Conservation (phyloP, 2,329 filamentous ascomycete genomes). For the Dactylellina drechsleri region DNA sequence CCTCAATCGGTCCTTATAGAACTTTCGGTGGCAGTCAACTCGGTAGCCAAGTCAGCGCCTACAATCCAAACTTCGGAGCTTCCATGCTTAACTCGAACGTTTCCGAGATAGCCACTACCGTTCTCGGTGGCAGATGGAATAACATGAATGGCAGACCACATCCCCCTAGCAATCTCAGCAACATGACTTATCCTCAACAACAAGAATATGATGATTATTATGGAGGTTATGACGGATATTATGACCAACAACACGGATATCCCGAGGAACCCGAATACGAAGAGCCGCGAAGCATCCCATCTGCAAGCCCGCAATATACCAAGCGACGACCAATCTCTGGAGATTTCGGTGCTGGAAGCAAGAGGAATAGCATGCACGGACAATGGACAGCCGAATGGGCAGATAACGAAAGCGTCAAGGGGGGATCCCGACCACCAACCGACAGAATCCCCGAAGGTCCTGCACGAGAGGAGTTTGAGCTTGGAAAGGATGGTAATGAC, state of each 20-base stretch:
- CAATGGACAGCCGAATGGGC: slow-evolving; percentile 53
- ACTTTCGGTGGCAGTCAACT: slow-evolving; percentile 35
- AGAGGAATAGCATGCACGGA: slow-evolving; percentile 47
- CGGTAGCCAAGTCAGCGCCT: slow-evolving; percentile 36
- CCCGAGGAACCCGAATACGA: slow-evolving; percentile 50
- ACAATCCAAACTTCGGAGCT: slow-evolving; percentile 42
- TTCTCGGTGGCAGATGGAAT: slow-evolving; percentile 43
- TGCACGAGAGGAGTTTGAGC: slow-evolving; percentile 42
- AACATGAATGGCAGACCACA: slow-evolving; percentile 30
- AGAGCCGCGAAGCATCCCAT: slow-evolving; percentile 46
- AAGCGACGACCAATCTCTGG: slow-evolving; percentile 46
- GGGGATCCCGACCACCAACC: slow-evolving; percentile 38
- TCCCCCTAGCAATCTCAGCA: slow-evolving; percentile 47
- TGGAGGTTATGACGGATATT: slow-evolving; percentile 47
- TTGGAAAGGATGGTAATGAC: slow-evolving; percentile 52
- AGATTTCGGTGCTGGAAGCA: slow-evolving; percentile 35
- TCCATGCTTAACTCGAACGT: slow-evolving; percentile 47
- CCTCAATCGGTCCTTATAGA: slow-evolving; percentile 38
- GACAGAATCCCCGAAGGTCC: slow-evolving; percentile 40
- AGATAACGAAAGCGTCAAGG: slow-evolving; percentile 46
- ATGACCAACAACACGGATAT: slow-evolving; percentile 31
- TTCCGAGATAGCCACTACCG: slow-evolving; percentile 44
- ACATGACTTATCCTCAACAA: slow-evolving; percentile 36
- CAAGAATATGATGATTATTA: slow-evolving; percentile 44
- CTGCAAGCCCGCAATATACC: slow-evolving; percentile 49